A percentile compares a stretch with the other conserved stretches of the same genome.
Evolutionary conservation across 768 basidiomycete genomes (phyloP).

Genomic region (Sarcodon aspratus): DNA sequence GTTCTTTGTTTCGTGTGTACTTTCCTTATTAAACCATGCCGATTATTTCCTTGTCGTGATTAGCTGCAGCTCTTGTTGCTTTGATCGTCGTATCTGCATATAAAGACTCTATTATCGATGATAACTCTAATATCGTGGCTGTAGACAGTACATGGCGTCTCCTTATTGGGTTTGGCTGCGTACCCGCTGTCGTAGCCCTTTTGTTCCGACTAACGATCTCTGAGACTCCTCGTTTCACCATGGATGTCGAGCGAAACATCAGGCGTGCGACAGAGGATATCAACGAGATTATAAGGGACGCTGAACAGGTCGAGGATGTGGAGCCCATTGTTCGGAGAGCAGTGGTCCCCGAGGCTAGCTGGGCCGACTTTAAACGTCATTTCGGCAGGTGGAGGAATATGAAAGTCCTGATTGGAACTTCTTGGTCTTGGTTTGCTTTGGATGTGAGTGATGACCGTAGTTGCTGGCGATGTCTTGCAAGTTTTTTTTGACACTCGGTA

Average conservation of each 20-base stretch:
- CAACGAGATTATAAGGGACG: constrained; percentile 46
- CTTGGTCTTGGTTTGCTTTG: constrained; percentile 86
- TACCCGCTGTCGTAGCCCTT: constrained; percentile 72
- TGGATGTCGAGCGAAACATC: constrained; percentile 85
- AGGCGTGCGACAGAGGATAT: constrained; percentile 67
- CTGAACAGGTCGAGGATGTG: constrained; percentile 35
- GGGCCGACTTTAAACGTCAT: not conserved
- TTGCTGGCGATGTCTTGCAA: not conserved
- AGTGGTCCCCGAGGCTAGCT: constrained; percentile 47
- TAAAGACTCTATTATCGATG: constrained; percentile 45
- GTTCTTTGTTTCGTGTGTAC: constrained; percentile 8
- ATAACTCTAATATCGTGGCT: constrained; percentile 24
- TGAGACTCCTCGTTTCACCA: constrained; percentile 84
- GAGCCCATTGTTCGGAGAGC: constrained; percentile 45
- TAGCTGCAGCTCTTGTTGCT: constrained; percentile 57
- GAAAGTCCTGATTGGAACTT: constrained; percentile 65
- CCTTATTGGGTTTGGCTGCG: constrained; percentile 77
- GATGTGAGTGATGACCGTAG: constrained; percentile 37
- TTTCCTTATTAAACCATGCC: not conserved
- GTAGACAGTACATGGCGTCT: constrained; percentile 82
- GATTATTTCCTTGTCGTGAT: not conserved
- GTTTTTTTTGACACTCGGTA: not conserved
- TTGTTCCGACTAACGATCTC: constrained; percentile 93
- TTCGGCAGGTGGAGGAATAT: constrained; percentile 35
- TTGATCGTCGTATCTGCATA: constrained; percentile 55